Percentiles rank a stretch among this genome's conserved stretches.
These are phyloP conservation scores for Penicillium polonicum DNA, from an alignment of 2,329 filamentous ascomycete species.

Conservation along the genomic window DNA sequence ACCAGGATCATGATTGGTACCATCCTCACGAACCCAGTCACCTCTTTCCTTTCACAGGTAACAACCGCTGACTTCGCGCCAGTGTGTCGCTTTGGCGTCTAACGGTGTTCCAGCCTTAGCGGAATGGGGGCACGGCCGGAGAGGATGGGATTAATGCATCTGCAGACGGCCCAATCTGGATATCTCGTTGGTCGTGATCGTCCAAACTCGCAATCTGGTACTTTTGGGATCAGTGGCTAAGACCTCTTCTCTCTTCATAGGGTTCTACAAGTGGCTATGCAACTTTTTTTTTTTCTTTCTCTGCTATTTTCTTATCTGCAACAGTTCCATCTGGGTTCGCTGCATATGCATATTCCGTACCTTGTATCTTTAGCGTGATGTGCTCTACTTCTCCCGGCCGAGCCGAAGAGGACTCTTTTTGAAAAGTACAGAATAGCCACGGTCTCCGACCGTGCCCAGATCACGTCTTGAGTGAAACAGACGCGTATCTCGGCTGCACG, in stretches of 20 bases:
- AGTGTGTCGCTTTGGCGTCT: conserved; percentile 21
- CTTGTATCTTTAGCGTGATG: not conserved
- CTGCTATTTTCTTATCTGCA: conserved; percentile 1
- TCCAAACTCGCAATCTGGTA: conserved; percentile 16
- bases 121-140: conserved; percentile 5
- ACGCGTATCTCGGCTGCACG: conserved; percentile 40
- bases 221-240: conserved; percentile 5
- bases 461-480: conserved; percentile 29
- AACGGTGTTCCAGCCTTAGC: conserved; percentile 8
- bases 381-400: conserved; percentile 6
- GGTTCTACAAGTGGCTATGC: not conserved
- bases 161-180: conserved; percentile 23
- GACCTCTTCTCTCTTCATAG: not conserved
- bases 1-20: not conserved
- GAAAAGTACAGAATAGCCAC: not conserved
- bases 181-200: conserved; percentile 8
- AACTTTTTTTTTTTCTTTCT: too few relatives aligned
- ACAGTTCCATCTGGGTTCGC: conserved; percentile 3
- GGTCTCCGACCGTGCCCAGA: conserved; percentile 10
- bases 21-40: not conserved
- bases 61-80: conserved; percentile 14
- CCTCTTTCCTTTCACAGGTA: not conserved
- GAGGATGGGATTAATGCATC: conserved; percentile 6
- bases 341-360: conserved; percentile 7
- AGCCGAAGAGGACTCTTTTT: conserved; percentile 3